Evolutionary conservation across 805 yeast species (phyloP).

Genomic region (Metschnikowia continentalis): DNA sequence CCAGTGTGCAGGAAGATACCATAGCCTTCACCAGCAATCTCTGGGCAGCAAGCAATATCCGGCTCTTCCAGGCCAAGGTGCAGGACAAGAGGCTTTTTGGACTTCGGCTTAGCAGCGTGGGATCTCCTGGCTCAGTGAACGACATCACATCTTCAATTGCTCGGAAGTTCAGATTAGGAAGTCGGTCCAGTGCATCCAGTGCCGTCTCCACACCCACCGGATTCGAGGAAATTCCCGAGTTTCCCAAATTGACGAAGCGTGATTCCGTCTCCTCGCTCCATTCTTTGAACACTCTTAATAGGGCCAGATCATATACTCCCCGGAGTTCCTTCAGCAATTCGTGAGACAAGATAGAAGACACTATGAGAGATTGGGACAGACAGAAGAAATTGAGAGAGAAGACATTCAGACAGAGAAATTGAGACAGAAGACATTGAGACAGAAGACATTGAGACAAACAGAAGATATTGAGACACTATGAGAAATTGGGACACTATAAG

Average conservation of each 20-base stretch:
- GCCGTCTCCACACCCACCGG: slow-evolving; percentile 14
- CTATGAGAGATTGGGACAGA: too few species aligned
- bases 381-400: too few species aligned
- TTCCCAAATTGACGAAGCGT: slow-evolving; percentile 13
- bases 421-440: too few species aligned
- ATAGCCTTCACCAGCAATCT: slow-evolving; percentile 39
- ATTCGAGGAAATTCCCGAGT: slow-evolving; percentile 29
- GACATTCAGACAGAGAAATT: too few species aligned
- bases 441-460: too few species aligned
- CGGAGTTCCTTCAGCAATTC: slow-evolving; percentile 29
- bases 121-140: slow-evolving; percentile 11
- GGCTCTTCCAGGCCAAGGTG: slow-evolving; percentile 44
- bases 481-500: too few species aligned
- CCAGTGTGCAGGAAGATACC: slow-evolving; percentile 18
- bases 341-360: not conserved
- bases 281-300: slow-evolving; percentile 37
- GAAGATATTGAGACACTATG: too few species aligned
- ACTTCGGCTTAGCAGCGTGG: slow-evolving; percentile 9
- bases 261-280: slow-evolving; percentile 37
- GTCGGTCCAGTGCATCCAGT: slow-evolving; percentile 26
- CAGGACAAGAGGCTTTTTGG: slow-evolving; percentile 20
- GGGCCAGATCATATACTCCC: slow-evolving; percentile 30
- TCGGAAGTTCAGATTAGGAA: slow-evolving; percentile 37
- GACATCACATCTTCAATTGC: slow-evolving; percentile 49
- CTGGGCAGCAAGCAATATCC: slow-evolving; percentile 50